Base-by-base conservation (phyloP, 768 basidiomycete species). In the Serpula lacrymans region DNA sequence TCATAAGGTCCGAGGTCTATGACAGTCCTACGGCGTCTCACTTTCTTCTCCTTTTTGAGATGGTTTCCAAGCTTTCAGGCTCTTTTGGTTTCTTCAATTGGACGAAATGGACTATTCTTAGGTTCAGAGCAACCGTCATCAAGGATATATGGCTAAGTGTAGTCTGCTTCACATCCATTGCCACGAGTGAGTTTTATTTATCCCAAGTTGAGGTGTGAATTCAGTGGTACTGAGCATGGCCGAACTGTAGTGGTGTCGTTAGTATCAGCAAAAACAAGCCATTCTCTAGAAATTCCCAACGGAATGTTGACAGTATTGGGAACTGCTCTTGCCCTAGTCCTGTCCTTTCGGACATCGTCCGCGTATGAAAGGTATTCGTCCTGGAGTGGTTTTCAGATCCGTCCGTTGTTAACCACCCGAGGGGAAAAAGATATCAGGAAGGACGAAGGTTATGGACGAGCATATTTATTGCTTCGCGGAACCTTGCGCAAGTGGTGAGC, bases 361-460 rank as follows among this genome's bases (percentile, higher is more conserved):
- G 82, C 84, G 1, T 84, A 84, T 53, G 79, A 83, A 39, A 67
- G 81, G 72, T 80, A 49, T 45, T 71, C 54, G 54, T 22, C n/a
- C n/a, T n/a, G n/a, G n/a, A n/a, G n/a, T n/a, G n/a, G 32, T 14
- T 33, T 13, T 24, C 21, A 24, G 18, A 5, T 23, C 41, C 25
- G 27, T 28, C 18, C 25, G 18, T 39, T 9, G 17, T 24, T 25
- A 6, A 14, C 35, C 18, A 6, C 21, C n/a, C 33, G 31, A 25
- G n/a, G 18, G 14, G 4, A 22, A 38, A 25, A 38, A 81, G 78
- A 50, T 83, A 80, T 54, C 77, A 77, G 51, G 79, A 84, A 55
- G 85, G 85, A 5, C 62, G 84, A 18, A 84, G 80, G 53, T 69
- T 85, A 54, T 88, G 84, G 83, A 75, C 77, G 2, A 76, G 65